phyloP scores from a whole-genome alignment of 2,329 filamentous ascomycete species.

The Penicillium sp. region DNA sequence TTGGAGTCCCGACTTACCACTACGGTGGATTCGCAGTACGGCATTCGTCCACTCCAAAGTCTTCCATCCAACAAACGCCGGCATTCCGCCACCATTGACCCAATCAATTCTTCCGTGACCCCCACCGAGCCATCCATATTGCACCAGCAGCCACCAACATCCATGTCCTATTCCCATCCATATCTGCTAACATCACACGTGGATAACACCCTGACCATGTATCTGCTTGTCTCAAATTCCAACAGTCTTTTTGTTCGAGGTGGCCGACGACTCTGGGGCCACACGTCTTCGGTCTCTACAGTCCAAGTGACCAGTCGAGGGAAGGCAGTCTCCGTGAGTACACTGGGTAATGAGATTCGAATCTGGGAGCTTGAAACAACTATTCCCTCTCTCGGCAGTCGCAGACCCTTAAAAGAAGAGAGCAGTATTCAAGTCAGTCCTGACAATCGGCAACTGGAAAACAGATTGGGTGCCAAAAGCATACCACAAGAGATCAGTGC shows the following conservation, averaged over 20 bases:
- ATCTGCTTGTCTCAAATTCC: slow-evolving; percentile 74
- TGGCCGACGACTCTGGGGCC: slow-evolving; percentile 81
- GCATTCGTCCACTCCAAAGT: slow-evolving; percentile 19
- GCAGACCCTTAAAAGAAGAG: slow-evolving; percentile 46
- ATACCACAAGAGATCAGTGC: neutral
- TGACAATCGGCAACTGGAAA: slow-evolving; percentile 27
- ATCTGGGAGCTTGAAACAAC: slow-evolving; percentile 88
- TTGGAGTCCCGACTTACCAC: slow-evolving; percentile 41
- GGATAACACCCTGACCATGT: slow-evolving; percentile 83
- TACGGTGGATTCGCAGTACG: slow-evolving; percentile 42
- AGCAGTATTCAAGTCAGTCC: slow-evolving; percentile 57
- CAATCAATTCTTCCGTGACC: slow-evolving; percentile 11
- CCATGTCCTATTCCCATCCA: slow-evolving; percentile 74
- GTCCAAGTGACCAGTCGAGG: slow-evolving; percentile 82
- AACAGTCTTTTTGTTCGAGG: slow-evolving; percentile 67
- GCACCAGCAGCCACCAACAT: slow-evolving; percentile 56
- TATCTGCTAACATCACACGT: slow-evolving; percentile 81
- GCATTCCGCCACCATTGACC: slow-evolving; percentile 23
- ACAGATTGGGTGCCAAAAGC: neutral
- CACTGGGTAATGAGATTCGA: slow-evolving; percentile 73
- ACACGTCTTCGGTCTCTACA: slow-evolving; percentile 84
- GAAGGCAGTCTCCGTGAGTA: slow-evolving; percentile 87
- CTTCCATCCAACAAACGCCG: slow-evolving; percentile 8
- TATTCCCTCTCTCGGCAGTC: slow-evolving; percentile 49
- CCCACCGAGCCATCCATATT: slow-evolving; percentile 31